Percentiles rank a stretch among this genome's conserved stretches.
Conservation (phyloP, 148 eudicot genomes). For the Chenopodium suecicum region DNA sequence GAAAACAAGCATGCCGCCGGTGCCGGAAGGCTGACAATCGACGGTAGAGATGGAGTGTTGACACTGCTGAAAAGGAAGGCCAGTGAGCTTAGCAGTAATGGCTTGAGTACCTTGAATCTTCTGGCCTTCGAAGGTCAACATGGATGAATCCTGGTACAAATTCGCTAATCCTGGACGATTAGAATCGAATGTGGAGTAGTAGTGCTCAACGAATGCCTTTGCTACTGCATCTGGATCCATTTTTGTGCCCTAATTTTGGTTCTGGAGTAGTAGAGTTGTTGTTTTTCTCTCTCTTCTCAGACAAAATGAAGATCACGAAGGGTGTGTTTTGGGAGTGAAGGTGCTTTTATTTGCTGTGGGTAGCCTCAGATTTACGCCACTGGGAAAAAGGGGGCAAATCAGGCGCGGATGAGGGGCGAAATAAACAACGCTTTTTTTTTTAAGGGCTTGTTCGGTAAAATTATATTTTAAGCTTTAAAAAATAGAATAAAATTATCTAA, state of each 20-base stretch:
- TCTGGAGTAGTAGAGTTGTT: no score
- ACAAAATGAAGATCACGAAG: background rate
- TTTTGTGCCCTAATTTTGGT: background rate
- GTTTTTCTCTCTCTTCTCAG: background rate
- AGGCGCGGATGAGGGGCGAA: background rate
- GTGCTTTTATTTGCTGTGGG: background rate
- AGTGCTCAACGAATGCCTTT: slow-evolving; percentile 54
- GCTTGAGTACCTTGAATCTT: slow-evolving; percentile 45
- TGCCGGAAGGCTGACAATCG: slow-evolving; percentile 54
- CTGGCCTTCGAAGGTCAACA: slow-evolving; percentile 57
- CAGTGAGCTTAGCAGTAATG: slow-evolving; percentile 44
- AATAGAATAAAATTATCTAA: no score
- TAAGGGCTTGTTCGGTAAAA: background rate
- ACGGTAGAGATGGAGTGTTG: slow-evolving; percentile 50
- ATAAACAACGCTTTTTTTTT: no score
- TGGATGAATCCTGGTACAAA: slow-evolving; percentile 46
- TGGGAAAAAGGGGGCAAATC: background rate
- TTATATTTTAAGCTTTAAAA: no score
- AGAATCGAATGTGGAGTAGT: slow-evolving; percentile 55
- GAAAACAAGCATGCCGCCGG: slow-evolving; percentile 46
- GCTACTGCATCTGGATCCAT: slow-evolving; percentile 55
- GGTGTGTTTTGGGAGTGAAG: background rate
- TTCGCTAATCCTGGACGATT: slow-evolving; percentile 37
- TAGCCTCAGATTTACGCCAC: slow-evolving; percentile 20
- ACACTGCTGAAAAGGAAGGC: slow-evolving; percentile 51